phyloP scores from a whole-genome alignment of 768 basidiomycete species.

The Tricholoma flavovirens region DNA sequence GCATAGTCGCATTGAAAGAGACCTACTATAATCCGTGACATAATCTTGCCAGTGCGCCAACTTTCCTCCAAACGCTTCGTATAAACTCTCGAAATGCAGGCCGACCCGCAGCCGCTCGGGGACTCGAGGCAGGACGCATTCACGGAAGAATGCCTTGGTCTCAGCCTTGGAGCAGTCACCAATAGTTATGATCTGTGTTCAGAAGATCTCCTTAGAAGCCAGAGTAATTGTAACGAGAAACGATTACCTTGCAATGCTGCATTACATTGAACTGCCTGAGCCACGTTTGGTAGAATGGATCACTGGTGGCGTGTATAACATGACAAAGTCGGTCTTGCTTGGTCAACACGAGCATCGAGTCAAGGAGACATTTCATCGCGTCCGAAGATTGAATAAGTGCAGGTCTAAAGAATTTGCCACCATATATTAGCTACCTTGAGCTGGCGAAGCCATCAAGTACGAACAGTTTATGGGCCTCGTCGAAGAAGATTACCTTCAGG shows the following conservation, averaged over 20 bases:
- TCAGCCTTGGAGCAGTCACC: constrained; percentile 76
- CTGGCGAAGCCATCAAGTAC: constrained; percentile 15
- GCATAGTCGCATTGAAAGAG: constrained; percentile 1
- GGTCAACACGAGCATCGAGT: constrained; percentile 81
- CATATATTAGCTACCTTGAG: background rate
- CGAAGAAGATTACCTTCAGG: constrained; percentile 61
- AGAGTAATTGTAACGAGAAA: background rate
- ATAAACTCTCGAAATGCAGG: constrained; percentile 68
- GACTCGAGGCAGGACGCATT: constrained; percentile 61
- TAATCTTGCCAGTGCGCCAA: constrained; percentile 81
- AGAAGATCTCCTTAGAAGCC: background rate
- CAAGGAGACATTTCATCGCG: constrained; percentile 79
- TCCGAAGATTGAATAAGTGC: constrained; percentile 71
- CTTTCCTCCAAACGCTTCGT: constrained; percentile 80
- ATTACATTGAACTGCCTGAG: constrained; percentile 73
- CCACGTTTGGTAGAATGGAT: constrained; percentile 84
- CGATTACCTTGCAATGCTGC: constrained; percentile 71
- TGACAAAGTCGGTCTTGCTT: constrained; percentile 85
- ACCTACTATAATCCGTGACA: constrained; percentile 64
- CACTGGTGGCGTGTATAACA: constrained; percentile 77
- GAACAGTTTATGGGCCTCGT: constrained; percentile 81
- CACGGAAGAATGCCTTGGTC: constrained; percentile 58
- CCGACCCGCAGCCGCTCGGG: constrained; percentile 50
- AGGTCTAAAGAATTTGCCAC: constrained; percentile 40
- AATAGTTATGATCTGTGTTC: constrained; percentile 36